Percentiles rank a stretch among this genome's conserved stretches.
phyloP scores from a whole-genome alignment of 257 asterid species.

The Phtheirospermum japonicum region DNA sequence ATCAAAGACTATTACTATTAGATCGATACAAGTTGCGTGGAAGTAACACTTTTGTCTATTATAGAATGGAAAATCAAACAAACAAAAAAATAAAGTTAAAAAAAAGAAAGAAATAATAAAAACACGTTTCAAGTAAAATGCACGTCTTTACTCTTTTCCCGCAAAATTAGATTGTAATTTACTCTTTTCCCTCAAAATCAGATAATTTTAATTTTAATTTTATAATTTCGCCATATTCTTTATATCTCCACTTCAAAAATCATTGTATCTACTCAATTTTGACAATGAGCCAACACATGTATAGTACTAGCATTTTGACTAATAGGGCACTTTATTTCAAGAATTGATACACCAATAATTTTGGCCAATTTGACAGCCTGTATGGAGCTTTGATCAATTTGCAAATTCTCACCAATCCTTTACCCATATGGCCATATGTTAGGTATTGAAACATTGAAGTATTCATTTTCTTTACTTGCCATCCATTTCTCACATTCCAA shows the following conservation, averaged over 20 bases:
- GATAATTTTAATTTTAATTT: too few species aligned
- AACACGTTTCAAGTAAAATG: not conserved
- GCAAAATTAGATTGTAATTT: too few species aligned
- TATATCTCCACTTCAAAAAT: too few species aligned
- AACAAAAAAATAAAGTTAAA: too few species aligned
- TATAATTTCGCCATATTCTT: too few species aligned
- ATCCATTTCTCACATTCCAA: constrained; percentile 32
- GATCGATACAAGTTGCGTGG: not conserved
- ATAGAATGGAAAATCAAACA: not conserved
- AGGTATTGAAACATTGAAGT: constrained; percentile 23
- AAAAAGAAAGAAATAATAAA: not conserved
- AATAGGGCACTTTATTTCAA: constrained; percentile 6
- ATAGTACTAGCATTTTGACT: constrained; percentile 28
- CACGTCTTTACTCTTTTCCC: not conserved
- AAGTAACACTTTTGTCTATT: too few species aligned
- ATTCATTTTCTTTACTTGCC: constrained; percentile 10
- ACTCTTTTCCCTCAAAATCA: too few species aligned
- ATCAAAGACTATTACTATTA: too few species aligned
- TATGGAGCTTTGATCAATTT: constrained; percentile 20
- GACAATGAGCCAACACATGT: not conserved
- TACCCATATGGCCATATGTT: not conserved
- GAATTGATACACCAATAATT: constrained; percentile 19
- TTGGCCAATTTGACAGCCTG: constrained; percentile 28
- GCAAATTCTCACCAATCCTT: not conserved
- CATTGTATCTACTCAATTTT: constrained; percentile 7